A percentile compares a stretch with the other conserved stretches of the same genome.
These are phyloP conservation scores for Sarcomyxa edulis DNA, from an alignment of 768 basidiomycete species.

Conservation along the genomic window DNA sequence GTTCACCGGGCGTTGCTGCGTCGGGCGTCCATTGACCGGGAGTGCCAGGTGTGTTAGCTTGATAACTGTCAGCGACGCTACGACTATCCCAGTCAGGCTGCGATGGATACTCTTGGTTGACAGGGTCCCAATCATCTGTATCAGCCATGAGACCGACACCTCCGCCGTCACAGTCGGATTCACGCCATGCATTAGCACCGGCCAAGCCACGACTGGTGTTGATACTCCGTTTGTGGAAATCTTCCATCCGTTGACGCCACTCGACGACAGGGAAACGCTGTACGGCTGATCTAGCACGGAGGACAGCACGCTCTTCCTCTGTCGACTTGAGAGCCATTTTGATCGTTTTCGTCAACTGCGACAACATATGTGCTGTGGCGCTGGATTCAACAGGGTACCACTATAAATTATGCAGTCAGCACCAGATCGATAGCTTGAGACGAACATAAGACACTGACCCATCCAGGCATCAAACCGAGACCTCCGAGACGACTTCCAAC, in stretches of 20 bases:
- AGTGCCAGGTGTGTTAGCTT: constrained; percentile 39
- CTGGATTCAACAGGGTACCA: constrained; percentile 98
- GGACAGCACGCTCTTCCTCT: constrained; percentile 85
- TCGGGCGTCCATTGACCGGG: constrained; percentile 65
- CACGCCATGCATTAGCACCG: constrained; percentile 72
- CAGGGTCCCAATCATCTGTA: constrained; percentile 78
- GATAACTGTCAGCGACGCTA: constrained; percentile 42
- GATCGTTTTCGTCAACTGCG: constrained; percentile 90
- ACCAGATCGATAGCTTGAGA: constrained; percentile 2
- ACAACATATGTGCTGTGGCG: constrained; percentile 90
- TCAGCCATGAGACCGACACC: constrained; percentile 50
- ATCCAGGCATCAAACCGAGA: constrained; percentile 95
- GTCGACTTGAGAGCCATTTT: constrained; percentile 90
- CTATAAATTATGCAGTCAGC: constrained; percentile 30
- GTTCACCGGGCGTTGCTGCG: constrained; percentile 41
- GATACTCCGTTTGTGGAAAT: constrained; percentile 89
- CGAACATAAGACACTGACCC: constrained; percentile 51
- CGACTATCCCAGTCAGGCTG: constrained; percentile 75
- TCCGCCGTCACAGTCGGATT: constrained; percentile 57
- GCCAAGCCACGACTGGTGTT: constrained; percentile 61
- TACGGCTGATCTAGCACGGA: constrained; percentile 89
- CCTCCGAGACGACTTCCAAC: constrained; percentile 93
- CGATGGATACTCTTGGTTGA: constrained; percentile 53
- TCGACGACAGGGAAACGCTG: constrained; percentile 98
- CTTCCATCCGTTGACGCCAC: constrained; percentile 95